Conservation (phyloP, 1,284 basidiomycete genomes). For the Porodaedalea pini region DNA sequence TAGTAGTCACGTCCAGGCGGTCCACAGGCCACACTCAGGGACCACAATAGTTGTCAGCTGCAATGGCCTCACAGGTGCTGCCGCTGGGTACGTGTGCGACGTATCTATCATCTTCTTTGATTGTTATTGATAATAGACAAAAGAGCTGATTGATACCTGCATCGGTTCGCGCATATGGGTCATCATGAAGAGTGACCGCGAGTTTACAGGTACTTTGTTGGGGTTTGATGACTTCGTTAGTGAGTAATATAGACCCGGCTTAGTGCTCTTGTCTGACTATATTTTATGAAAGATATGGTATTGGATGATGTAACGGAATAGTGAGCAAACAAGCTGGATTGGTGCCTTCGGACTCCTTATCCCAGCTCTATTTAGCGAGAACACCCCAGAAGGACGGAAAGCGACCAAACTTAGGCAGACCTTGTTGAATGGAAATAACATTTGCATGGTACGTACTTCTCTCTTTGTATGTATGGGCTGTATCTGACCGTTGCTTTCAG, state of each 20-base stretch:
- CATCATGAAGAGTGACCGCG: slow-evolving; percentile 93
- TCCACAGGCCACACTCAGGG: not conserved
- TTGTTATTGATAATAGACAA: slow-evolving; percentile 23
- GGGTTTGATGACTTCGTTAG: slow-evolving; percentile 99
- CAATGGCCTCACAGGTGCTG: slow-evolving; percentile 54
- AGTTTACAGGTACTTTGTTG: slow-evolving; percentile 93
- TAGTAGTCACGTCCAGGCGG: not conserved
- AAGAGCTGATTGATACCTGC: slow-evolving; percentile 92
- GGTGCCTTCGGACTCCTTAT: slow-evolving; percentile 19
- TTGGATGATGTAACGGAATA: slow-evolving; percentile 96
- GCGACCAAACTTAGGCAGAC: slow-evolving; percentile 87
- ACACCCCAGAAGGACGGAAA: slow-evolving; percentile 77
- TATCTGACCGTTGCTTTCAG: slow-evolving; percentile 35
- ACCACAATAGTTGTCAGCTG: slow-evolving; percentile 8
- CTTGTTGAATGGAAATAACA: slow-evolving; percentile 95
- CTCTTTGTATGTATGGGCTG: slow-evolving; percentile 6
- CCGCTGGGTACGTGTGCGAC: slow-evolving; percentile 48
- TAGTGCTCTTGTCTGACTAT: not conserved
- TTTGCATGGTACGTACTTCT: slow-evolving; percentile 78
- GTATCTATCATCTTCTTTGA: not conserved
- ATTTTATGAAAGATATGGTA: slow-evolving; percentile 79
- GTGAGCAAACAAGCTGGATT: slow-evolving; percentile 44
- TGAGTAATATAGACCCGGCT: slow-evolving; percentile 50
- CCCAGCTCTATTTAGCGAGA: slow-evolving; percentile 57
- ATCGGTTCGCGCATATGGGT: slow-evolving; percentile 96